Conservation (phyloP, 257 asterid genomes). For the Agastache rugosa region DNA sequence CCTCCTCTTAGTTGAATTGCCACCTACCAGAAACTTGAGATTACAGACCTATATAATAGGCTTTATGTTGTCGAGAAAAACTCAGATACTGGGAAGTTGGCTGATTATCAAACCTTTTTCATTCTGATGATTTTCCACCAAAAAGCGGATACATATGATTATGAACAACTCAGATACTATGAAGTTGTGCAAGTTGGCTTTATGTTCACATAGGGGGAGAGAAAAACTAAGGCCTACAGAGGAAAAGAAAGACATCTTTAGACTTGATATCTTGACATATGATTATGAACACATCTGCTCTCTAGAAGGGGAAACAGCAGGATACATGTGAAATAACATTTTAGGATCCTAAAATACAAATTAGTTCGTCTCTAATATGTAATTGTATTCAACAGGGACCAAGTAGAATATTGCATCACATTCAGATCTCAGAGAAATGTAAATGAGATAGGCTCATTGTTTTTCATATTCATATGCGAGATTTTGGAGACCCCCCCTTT, state of each 20-base stretch:
- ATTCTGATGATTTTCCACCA: background rate
- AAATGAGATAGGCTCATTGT: slow-evolving; percentile 12
- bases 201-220: background rate
- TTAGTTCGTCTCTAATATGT: slow-evolving; percentile 15
- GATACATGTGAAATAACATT: background rate
- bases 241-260: background rate
- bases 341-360: background rate
- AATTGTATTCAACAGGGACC: slow-evolving; percentile 17
- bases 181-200: no score
- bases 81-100: background rate
- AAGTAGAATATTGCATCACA: slow-evolving; percentile 16
- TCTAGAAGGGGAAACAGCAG: background rate
- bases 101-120: background rate
- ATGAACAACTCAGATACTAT: no score
- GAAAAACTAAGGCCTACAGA: background rate
- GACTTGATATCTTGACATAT: background rate
- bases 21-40: no score
- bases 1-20: no score
- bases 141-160: background rate
- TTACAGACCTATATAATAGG: no score
- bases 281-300: background rate
- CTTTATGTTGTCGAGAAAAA: no score
- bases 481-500: background rate
- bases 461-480: slow-evolving; percentile 6
- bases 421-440: slow-evolving; percentile 20